A percentile compares a stretch with the other conserved stretches of the same genome.
phyloP scores from a whole-genome alignment of 148 eudicot genomes.

The Silene uniflora region DNA sequence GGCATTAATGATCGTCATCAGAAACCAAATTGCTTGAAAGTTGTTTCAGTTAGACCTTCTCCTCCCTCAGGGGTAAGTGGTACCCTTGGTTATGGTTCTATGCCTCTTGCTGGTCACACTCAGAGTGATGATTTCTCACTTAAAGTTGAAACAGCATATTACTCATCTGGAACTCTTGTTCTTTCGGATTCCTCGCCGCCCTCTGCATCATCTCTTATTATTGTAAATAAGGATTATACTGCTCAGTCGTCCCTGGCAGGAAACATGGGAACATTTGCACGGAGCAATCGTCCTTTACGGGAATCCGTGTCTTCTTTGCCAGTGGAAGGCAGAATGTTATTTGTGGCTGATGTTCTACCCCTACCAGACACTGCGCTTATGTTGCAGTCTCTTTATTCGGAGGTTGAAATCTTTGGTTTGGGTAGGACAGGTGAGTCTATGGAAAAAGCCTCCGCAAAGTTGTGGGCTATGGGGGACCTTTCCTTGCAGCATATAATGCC shows the following conservation, averaged over 20 bases:
- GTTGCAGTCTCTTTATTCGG: slow-evolving; percentile 84
- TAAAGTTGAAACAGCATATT: slow-evolving; percentile 78
- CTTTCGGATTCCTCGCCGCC: slow-evolving; percentile 97
- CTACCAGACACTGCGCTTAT: slow-evolving; percentile 68
- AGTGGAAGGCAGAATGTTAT: slow-evolving; percentile 92
- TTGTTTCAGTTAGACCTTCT: slow-evolving; percentile 80
- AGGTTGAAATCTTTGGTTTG: slow-evolving; percentile 55
- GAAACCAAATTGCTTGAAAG: slow-evolving; percentile 82
- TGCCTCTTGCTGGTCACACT: slow-evolving; percentile 69
- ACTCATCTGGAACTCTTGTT: slow-evolving; percentile 82
- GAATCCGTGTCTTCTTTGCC: slow-evolving; percentile 92
- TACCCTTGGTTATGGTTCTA: slow-evolving; percentile 71
- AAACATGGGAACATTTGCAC: slow-evolving; percentile 50
- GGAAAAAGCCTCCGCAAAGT: slow-evolving; percentile 65
- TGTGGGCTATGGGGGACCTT: slow-evolving; percentile 97
- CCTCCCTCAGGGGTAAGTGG: slow-evolving; percentile 88
- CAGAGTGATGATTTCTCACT: slow-evolving; percentile 82
- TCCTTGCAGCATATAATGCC: slow-evolving; percentile 92
- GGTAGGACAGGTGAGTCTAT: slow-evolving; percentile 54
- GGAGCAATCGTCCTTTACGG: slow-evolving; percentile 76
- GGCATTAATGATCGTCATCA: slow-evolving; percentile 54
- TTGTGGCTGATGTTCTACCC: slow-evolving; percentile 83
- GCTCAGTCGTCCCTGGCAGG: slow-evolving; percentile 61
- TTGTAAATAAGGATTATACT: slow-evolving; percentile 74
- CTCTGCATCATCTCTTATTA: slow-evolving; percentile 73